A percentile compares a stretch with the other conserved stretches of the same genome.
phyloP scores from a whole-genome alignment of 1,284 basidiomycete genomes.

The Papiliotrema terrestris region DNA sequence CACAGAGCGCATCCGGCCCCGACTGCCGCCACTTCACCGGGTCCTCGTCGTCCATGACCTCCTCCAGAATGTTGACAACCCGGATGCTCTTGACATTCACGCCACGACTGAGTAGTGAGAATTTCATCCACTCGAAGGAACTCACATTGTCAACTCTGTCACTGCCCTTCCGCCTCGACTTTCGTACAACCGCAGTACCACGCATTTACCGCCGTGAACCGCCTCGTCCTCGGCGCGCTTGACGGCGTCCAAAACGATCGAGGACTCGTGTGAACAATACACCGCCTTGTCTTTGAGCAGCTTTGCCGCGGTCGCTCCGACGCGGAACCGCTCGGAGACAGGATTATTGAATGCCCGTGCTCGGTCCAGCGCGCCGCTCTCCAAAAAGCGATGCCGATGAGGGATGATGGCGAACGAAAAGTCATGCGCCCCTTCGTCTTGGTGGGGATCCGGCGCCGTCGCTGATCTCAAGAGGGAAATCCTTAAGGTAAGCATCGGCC shows the following conservation, averaged over 20 bases:
- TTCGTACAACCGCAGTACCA: slow-evolving; percentile 80
- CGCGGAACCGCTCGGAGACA: neutral
- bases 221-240: slow-evolving; percentile 81
- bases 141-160: slow-evolving; percentile 4
- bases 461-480: slow-evolving; percentile 79
- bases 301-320: neutral
- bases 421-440: slow-evolving; percentile 56
- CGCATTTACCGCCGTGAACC: slow-evolving; percentile 23
- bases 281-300: neutral
- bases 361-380: slow-evolving; percentile 54
- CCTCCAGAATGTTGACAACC: slow-evolving; percentile 71
- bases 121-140: neutral
- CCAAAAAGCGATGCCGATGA: slow-evolving; percentile 72
- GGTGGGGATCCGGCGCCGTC: slow-evolving; percentile 67
- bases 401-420: slow-evolving; percentile 84
- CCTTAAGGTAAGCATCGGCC: neutral
- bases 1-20: neutral
- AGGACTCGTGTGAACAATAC: neutral
- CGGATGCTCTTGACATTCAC: slow-evolving; percentile 58
- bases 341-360: slow-evolving; percentile 57
- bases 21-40: neutral
- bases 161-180: slow-evolving; percentile 74
- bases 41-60: slow-evolving; percentile 49
- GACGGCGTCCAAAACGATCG: slow-evolving; percentile 77
- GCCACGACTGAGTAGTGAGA: neutral